These are phyloP conservation scores for Tricholoma furcatifolium DNA, from an alignment of 768 basidiomycete genomes.

Conservation along the genomic window DNA sequence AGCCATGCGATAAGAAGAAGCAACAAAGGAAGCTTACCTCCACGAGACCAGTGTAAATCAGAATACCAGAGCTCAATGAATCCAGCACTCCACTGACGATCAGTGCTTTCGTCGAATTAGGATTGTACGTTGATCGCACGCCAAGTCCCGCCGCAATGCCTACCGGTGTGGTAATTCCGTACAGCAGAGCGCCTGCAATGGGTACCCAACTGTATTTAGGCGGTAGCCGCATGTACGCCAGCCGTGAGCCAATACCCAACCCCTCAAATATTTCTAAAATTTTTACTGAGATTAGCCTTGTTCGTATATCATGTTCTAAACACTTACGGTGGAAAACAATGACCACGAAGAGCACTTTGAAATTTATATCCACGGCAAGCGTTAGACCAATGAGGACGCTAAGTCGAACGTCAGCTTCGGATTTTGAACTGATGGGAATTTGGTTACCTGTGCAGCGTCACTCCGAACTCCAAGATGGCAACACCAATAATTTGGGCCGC, in stretches of 20 bases:
- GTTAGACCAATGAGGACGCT: constrained; percentile 89
- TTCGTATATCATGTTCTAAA: not conserved
- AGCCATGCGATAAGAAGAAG: not conserved
- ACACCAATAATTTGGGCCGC: constrained; percentile 81
- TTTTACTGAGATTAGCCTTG: not conserved
- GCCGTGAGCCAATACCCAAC: constrained; percentile 86
- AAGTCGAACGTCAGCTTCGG: not conserved
- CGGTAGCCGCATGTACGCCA: constrained; percentile 73
- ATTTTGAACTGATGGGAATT: not conserved
- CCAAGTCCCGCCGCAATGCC: constrained; percentile 88
- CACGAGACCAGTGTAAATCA: constrained; percentile 67
- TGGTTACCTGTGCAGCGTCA: constrained; percentile 72
- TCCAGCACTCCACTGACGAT: constrained; percentile 88
- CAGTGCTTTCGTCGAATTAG: constrained; percentile 70
- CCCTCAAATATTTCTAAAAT: constrained; percentile 87
- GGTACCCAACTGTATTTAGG: constrained; percentile 55
- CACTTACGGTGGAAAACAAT: constrained; percentile 87
- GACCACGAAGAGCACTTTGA: constrained; percentile 87
- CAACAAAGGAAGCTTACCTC: constrained; percentile 8
- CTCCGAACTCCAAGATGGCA: constrained; percentile 92
- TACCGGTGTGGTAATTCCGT: constrained; percentile 79
- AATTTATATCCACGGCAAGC: constrained; percentile 80
- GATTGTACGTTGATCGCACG: constrained; percentile 77
- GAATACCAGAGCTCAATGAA: constrained; percentile 80
- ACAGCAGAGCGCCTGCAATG: constrained; percentile 57